Evolutionary conservation across 345 rosid species (phyloP).

Genomic region (Geranium rotundifolium): DNA sequence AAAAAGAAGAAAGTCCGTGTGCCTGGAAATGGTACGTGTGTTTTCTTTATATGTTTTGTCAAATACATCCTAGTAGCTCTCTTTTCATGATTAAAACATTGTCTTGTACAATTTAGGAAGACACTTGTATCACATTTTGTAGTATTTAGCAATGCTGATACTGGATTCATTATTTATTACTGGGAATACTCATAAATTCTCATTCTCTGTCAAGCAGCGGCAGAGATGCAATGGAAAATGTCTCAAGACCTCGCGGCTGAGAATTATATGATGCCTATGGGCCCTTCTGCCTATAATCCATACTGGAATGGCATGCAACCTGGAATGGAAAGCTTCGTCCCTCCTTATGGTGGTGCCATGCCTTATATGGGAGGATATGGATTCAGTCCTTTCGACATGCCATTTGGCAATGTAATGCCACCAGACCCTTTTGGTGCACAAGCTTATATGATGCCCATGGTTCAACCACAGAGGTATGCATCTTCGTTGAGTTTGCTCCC

Average conservation of each 20-base stretch:
- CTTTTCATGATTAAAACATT: background rate
- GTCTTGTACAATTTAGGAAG: background rate
- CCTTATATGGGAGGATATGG: slow-evolving; percentile 59
- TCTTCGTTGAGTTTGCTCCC: background rate
- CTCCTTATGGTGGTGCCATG: slow-evolving; percentile 41
- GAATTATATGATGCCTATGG: slow-evolving; percentile 77
- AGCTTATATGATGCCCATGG: slow-evolving; percentile 47
- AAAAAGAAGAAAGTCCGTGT: slow-evolving; percentile 66
- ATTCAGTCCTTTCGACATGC: slow-evolving; percentile 49
- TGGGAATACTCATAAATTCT: background rate
- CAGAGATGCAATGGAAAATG: slow-evolving; percentile 68
- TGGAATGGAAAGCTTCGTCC: slow-evolving; percentile 51
- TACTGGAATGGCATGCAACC: slow-evolving; percentile 77
- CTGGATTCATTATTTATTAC: background rate
- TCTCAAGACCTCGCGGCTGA: slow-evolving; percentile 54
- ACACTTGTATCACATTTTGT: background rate
- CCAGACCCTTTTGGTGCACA: slow-evolving; percentile 55
- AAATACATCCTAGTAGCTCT: background rate
- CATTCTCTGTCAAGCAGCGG: slow-evolving; percentile 1
- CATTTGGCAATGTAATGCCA: slow-evolving; percentile 45
- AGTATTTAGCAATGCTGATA: background rate
- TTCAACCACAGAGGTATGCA: slow-evolving; percentile 52
- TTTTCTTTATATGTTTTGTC: background rate
- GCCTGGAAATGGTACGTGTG: slow-evolving; percentile 42
- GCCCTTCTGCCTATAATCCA: slow-evolving; percentile 54